Evolutionary conservation across 305 asterid species (phyloP).

Genomic region (Coffea humblotiana): DNA sequence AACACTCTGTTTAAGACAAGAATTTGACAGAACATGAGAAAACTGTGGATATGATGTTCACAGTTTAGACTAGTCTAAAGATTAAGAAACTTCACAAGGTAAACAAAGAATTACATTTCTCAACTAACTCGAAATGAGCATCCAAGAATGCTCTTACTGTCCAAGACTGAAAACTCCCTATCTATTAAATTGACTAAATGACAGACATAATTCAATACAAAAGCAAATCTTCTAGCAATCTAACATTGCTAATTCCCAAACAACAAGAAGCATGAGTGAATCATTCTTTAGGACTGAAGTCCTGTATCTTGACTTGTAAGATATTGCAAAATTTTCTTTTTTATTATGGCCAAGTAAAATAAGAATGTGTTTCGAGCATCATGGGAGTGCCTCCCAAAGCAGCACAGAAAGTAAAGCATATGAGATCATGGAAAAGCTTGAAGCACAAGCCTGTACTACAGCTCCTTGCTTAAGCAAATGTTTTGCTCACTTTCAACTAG

Average conservation of each 20-base stretch:
- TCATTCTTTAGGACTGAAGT: neutral
- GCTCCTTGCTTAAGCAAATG: neutral
- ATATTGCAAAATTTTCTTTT: neutral
- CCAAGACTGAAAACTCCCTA: slow-evolving; percentile 10
- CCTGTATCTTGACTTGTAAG: neutral
- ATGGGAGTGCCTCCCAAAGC: neutral
- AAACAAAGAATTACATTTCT: neutral
- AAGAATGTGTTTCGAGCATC: neutral
- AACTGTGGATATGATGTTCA: slow-evolving; percentile 10
- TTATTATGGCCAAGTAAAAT: neutral
- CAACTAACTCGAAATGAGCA: neutral
- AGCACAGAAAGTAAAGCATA: no score
- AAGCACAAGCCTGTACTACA: neutral
- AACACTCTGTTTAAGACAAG: slow-evolving; percentile 55
- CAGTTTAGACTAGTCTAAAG: neutral
- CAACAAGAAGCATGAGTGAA: neutral
- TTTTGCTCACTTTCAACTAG: neutral
- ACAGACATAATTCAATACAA: neutral
- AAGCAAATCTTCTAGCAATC: neutral
- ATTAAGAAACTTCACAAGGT: neutral
- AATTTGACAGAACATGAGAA: slow-evolving; percentile 20
- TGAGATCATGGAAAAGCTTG: no score
- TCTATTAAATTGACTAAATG: neutral
- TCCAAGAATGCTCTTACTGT: neutral
- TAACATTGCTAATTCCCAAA: neutral